These are phyloP conservation scores for Asterionellopsis glacialis DNA, from an alignment of 108 stramenopile genomes.

Conservation along the genomic window DNA sequence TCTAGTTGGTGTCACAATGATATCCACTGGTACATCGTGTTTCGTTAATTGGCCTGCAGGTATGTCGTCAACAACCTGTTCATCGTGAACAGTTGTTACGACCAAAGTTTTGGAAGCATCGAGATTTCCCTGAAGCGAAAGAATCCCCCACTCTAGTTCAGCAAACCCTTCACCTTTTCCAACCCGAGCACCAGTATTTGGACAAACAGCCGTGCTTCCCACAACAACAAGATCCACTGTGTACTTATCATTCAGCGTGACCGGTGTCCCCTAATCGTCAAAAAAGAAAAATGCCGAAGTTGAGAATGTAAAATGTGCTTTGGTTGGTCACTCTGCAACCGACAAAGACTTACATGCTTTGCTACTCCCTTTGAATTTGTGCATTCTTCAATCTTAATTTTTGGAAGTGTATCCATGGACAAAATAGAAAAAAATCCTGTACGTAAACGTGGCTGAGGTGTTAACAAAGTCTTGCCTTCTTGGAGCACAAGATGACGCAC, in stretches of 20 bases:
- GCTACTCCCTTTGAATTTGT: slow-evolving; percentile 62
- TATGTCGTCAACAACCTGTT: slow-evolving; percentile 46
- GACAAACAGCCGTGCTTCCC: slow-evolving; percentile 70
- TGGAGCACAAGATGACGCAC: slow-evolving; percentile 48
- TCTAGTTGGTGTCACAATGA: slow-evolving; percentile 63
- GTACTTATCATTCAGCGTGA: slow-evolving; percentile 55
- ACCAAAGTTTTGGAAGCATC: slow-evolving; percentile 46
- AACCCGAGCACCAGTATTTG: slow-evolving; percentile 62
- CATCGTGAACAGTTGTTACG: slow-evolving; percentile 66
- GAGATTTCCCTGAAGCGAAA: slow-evolving; percentile 56
- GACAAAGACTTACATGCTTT: slow-evolving; percentile 13
- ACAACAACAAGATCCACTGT: slow-evolving; percentile 67
- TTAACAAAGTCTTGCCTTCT: slow-evolving; percentile 56
- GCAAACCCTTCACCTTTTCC: slow-evolving; percentile 78
- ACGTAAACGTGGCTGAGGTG: slow-evolving; percentile 62
- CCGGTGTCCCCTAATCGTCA: slow-evolving; percentile 35
- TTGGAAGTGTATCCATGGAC: slow-evolving; percentile 26
- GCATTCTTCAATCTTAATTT: slow-evolving; percentile 42
- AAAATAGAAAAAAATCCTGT: slow-evolving; percentile 67
- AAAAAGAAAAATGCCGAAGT: no score
- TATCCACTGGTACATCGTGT: slow-evolving; percentile 73
- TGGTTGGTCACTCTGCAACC: no score
- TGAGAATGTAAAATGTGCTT: no score
- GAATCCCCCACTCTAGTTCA: slow-evolving; percentile 75
- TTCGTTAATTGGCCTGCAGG: slow-evolving; percentile 46